phyloP scores from a whole-genome alignment of 805 yeast genomes.

The Torulaspora delbrueckii region DNA sequence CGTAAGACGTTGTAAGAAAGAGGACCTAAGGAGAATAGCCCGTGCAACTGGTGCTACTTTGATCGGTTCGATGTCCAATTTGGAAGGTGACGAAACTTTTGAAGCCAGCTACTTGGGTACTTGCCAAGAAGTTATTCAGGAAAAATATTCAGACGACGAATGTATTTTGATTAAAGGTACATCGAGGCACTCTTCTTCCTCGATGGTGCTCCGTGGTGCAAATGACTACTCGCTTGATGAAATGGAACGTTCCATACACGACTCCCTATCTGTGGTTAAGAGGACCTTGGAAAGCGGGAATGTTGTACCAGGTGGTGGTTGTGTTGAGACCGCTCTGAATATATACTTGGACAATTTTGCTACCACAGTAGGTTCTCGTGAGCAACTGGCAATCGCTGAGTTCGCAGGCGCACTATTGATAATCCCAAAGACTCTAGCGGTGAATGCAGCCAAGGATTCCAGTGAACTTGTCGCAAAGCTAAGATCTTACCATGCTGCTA shows the following conservation, averaged over 20 bases:
- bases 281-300: constrained; percentile 90
- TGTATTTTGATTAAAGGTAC: constrained; percentile 90
- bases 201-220: constrained; percentile 91
- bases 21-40: constrained; percentile 93
- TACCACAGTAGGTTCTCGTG: constrained; percentile 95
- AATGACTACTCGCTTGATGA: constrained; percentile 94
- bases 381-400: constrained; percentile 96
- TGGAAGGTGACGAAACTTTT: constrained; percentile 93
- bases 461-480: constrained; percentile 91
- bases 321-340: constrained; percentile 95
- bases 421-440: constrained; percentile 95
- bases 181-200: constrained; percentile 83
- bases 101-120: constrained; percentile 79
- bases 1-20: constrained; percentile 94
- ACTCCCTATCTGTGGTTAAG: constrained; percentile 89
- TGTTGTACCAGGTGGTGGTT: constrained; percentile 99
- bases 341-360: constrained; percentile 95
- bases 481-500: constrained; percentile 93
- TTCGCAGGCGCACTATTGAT: constrained; percentile 85
- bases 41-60: constrained; percentile 97
- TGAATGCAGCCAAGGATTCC: constrained; percentile 96
- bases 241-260: constrained; percentile 97
- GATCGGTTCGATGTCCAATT: constrained; percentile 77
- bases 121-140: constrained; percentile 89
- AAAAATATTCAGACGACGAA: constrained; percentile 91